Conservation (phyloP, 441 rosid genomes). For the Croton setiger region DNA sequence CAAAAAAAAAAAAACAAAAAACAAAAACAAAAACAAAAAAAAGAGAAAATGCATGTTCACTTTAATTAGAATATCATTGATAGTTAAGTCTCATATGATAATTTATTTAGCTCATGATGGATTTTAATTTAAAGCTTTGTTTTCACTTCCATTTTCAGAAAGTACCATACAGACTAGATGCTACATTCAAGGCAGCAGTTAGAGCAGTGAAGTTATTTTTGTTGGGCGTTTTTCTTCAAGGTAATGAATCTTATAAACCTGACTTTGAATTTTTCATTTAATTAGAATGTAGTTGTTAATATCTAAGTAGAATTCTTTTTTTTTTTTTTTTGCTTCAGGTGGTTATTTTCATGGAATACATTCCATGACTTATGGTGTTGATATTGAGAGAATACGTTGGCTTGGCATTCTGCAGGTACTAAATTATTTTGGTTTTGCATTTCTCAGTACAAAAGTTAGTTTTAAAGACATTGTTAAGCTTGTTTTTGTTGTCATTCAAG, state of each 20-base stretch:
- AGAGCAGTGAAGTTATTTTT: slow-evolving; percentile 29
- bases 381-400: slow-evolving; percentile 30
- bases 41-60: not conserved
- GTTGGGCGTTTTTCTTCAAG: slow-evolving; percentile 35
- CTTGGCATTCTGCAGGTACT: slow-evolving; percentile 36
- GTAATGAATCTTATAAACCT: slow-evolving; percentile 4
- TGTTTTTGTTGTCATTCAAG: slow-evolving; percentile 25
- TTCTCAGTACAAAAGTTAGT: too few relatives aligned
- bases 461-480: slow-evolving; percentile 7
- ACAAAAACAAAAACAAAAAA: too few relatives aligned
- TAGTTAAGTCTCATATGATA: not conserved
- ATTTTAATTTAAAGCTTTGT: not conserved
- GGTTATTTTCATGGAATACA: slow-evolving; percentile 34
- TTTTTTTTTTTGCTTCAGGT: slow-evolving; percentile 16
- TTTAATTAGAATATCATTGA: not conserved
- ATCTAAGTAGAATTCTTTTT: too few relatives aligned
- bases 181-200: slow-evolving; percentile 27
- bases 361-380: slow-evolving; percentile 32
- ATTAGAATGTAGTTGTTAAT: not conserved
- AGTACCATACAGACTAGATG: slow-evolving; percentile 24
- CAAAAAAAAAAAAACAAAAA: too few relatives aligned
- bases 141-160: slow-evolving; percentile 17
- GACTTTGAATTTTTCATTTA: not conserved
- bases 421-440: not conserved
- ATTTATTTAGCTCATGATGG: not conserved